Base-by-base conservation (phyloP, 768 basidiomycete species). In the Russula olivacea region DNA sequence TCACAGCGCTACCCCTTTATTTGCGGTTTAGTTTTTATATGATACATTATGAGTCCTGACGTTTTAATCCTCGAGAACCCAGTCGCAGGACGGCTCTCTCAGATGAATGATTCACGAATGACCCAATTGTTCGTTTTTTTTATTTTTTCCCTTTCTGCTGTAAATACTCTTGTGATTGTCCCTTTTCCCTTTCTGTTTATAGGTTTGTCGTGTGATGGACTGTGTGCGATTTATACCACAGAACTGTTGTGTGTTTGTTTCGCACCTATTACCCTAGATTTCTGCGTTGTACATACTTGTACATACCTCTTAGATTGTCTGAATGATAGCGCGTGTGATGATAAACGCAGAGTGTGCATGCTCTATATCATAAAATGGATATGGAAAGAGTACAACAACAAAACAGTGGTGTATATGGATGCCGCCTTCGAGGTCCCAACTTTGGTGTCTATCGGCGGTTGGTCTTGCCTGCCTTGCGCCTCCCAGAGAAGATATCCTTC, bases 381-480 rank as follows among this genome's bases (percentile, higher is more conserved):
- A 36, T 28, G 28, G 15, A 28, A 47, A 23, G 40, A 19, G 52
- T 41, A n/a, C n/a, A n/a, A 48, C 43, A 43, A 34, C 48, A 25
- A 3, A 21, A 14, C 21, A 21, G 15, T 48, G 38, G 47, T n/a
- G n/a, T n/a, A n/a, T n/a, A 5, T 48, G 47, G 23, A 25, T 48
- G 32, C 30, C 58, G 17, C 41, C 32, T 15, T 23, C 36, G 49
- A 23, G 30, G 28, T 12, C 17, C 30, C 21, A 11, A 41, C n/a
- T n/a, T n/a, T n/a, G 38, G 38, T 19, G 15, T 67, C 81, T 75
- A 90, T 73, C 88, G 79, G 73, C 91, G 83, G 72, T 83, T 79
- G 51, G 90, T 93, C 78, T 93, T 93, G 69, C 91, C 91, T 28
- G 75, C 82, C 72, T 91, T 88, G 68, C 91, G 85, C 74, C 93